Base-by-base conservation (phyloP, 73 alveolate species). In the Halteria grandinella region DNA sequence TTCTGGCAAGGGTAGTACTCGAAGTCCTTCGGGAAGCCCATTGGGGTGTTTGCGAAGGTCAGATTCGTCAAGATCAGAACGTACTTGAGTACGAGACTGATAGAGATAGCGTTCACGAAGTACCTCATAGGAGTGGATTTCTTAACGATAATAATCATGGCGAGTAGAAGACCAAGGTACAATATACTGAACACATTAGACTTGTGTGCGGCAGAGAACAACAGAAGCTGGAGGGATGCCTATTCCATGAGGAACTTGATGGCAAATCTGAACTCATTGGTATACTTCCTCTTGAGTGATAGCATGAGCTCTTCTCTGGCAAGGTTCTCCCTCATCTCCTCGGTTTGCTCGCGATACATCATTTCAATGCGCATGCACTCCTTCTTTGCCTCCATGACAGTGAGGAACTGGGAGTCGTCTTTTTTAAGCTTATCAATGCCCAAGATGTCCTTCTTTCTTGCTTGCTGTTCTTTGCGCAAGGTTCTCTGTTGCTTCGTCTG, bases 71-170 rank as follows among this genome's bases (percentile, higher is more conserved):
- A 36, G 4, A 52, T n/a, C 33, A 25, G 5, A 10, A 66, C 6
- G 29, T 66, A 66, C 21, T 66, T 55, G 2, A 47, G n/a, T 18
- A 66, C 66, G 2, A 66, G 53, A 18, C 40, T 41, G 28, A 15
- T 47, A 14, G 69, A 63, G 47, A 66, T 45, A 12, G 41, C 18
- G 34, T 66, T 45, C 27, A 66, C 29, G 55, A 66, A 20, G 54
- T 24, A 23, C n/a, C 43, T 63, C 80, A 66, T 66, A 44, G 69
- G 69, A 4, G 80, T 66, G 23, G 80, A 45, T 43, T 66, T 66
- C 39, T 66, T 66, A 17, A 45, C 47, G n/a, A 66, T 66, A 7
- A 66, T 36, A 5, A 66, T 15, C 69, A 66, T 45, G 10, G 52
- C 47, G 23, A 66, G 32, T 54, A 66, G 80, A 11, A 66, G 31